Conservation (phyloP, 257 asterid genomes). For the Nicotiana attenuata region DNA sequence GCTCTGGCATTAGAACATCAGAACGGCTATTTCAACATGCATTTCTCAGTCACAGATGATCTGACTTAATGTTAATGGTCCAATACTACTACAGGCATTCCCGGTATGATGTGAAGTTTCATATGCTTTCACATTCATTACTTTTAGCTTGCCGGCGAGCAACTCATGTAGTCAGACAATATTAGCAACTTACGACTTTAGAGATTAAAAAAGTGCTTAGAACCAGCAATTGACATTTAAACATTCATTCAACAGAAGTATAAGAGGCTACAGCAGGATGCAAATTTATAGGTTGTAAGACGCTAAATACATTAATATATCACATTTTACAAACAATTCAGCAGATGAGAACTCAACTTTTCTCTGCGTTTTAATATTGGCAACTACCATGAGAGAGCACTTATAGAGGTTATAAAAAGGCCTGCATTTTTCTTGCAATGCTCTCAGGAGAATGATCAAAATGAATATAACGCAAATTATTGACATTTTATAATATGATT, state of each 20-base stretch:
- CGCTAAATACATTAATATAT: not conserved
- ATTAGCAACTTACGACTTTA: too few relatives aligned
- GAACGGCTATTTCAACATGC: not conserved
- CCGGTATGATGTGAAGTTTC: not conserved
- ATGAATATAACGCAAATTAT: not conserved
- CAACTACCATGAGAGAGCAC: not conserved
- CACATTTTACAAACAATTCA: slow-evolving; percentile 3
- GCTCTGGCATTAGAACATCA: not conserved
- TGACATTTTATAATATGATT: slow-evolving; percentile 1
- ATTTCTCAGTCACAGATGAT: not conserved
- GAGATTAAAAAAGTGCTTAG: not conserved
- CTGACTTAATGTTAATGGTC: not conserved
- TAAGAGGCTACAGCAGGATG: not conserved
- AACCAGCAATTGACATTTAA: not conserved
- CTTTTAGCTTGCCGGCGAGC: not conserved
- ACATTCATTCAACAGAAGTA: not conserved
- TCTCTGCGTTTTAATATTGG: not conserved
- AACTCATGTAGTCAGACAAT: not conserved
- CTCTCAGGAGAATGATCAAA: not conserved
- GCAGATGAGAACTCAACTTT: not conserved
- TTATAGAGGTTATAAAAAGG: not conserved
- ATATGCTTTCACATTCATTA: not conserved
- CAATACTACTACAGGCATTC: not conserved
- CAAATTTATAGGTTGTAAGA: not conserved
- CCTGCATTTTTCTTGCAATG: slow-evolving; percentile 2